A percentile compares a stretch with the other conserved stretches of the same genome.
Evolutionary conservation across 257 asterid genomes (phyloP).

Genomic region (Salvia rosmarinus): DNA sequence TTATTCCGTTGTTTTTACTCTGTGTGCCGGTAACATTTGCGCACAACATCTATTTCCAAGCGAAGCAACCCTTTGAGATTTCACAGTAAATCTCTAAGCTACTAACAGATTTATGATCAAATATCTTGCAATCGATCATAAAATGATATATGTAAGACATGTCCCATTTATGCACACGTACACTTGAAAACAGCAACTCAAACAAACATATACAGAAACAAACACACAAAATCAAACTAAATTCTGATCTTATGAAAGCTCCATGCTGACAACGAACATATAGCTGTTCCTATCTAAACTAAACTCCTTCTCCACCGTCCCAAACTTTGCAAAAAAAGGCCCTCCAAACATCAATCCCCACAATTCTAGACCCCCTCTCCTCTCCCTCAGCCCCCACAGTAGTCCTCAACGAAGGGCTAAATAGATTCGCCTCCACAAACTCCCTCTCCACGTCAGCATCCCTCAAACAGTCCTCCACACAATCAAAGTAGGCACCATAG

Average conservation of each 20-base stretch:
- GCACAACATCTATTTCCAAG: too few species aligned
- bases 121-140: too few species aligned
- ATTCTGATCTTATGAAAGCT: conserved; percentile 10
- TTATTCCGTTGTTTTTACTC: too few species aligned
- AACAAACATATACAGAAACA: too few species aligned
- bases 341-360: conserved; percentile 47
- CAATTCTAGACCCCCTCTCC: conserved; percentile 44
- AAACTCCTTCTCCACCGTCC: conserved; percentile 43
- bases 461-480: conserved; percentile 24
- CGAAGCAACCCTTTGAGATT: too few species aligned
- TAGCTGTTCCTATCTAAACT: conserved; percentile 56
- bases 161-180: too few species aligned
- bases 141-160: too few species aligned
- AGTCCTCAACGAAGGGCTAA: conserved; percentile 36
- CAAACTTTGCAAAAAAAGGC: conserved; percentile 36
- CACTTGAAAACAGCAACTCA: not conserved
- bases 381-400: conserved; percentile 48
- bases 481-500: conserved; percentile 48
- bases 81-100: too few species aligned
- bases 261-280: conserved; percentile 52
- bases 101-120: too few species aligned
- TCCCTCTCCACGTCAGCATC: conserved; percentile 40
- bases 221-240: not conserved
- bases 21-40: too few species aligned
- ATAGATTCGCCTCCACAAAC: conserved; percentile 32